phyloP scores from a whole-genome alignment of 495 filamentous ascomycete genomes.

The Elasticomyces elasticus region DNA sequence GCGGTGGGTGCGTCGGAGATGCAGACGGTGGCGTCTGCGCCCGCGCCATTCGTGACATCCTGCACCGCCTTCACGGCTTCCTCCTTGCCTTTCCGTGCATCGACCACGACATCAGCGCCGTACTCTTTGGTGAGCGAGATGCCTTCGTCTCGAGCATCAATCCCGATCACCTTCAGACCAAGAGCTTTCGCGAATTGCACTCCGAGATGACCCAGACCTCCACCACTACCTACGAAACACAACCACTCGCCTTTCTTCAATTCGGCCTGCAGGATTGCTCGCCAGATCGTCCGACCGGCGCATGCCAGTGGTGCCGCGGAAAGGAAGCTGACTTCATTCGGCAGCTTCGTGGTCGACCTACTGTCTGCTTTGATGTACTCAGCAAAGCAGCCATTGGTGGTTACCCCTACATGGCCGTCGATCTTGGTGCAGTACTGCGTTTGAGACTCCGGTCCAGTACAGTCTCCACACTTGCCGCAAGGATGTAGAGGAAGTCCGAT shows the following conservation, averaged over 20 bases:
- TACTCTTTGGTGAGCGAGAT: slow-evolving; percentile 34
- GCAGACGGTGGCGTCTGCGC: slow-evolving; percentile 40
- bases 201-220: slow-evolving; percentile 46
- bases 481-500: slow-evolving; percentile 38
- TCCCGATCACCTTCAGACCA: slow-evolving; percentile 43
- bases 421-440: slow-evolving; percentile 41
- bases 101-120: slow-evolving; percentile 43
- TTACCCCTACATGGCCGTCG: slow-evolving; percentile 36
- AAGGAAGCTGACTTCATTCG: slow-evolving; percentile 39
- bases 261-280: slow-evolving; percentile 38
- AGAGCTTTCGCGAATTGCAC: slow-evolving; percentile 47
- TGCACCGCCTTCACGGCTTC: slow-evolving; percentile 38
- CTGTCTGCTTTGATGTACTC: slow-evolving; percentile 45
- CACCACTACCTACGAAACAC: slow-evolving; percentile 46
- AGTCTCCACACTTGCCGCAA: slow-evolving; percentile 42
- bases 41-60: slow-evolving; percentile 37
- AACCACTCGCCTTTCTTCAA: slow-evolving; percentile 41
- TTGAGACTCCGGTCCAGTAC: slow-evolving; percentile 34
- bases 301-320: slow-evolving; percentile 48
- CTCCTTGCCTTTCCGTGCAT: slow-evolving; percentile 40
- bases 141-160: slow-evolving; percentile 48
- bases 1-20: slow-evolving; percentile 37
- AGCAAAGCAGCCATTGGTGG: slow-evolving; percentile 41
- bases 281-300: slow-evolving; percentile 46
- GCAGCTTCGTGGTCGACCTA: slow-evolving; percentile 36